Evolutionary conservation across 345 rosid species (phyloP).

Genomic region (Aegle marmelos): DNA sequence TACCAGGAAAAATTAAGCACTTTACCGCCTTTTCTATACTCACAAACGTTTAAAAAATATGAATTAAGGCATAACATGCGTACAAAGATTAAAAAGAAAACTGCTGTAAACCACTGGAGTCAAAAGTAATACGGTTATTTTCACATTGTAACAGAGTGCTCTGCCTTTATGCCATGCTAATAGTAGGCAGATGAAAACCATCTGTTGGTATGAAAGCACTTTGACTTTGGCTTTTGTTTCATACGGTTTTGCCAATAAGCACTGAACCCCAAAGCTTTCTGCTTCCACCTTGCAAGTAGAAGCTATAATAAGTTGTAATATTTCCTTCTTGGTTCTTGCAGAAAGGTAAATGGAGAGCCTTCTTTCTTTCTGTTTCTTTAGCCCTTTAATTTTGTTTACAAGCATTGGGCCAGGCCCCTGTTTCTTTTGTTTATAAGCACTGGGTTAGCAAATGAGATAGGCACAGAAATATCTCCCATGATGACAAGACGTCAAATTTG

Average conservation of each 20-base stretch:
- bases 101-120: too few relatives aligned
- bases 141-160: background rate
- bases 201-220: background rate
- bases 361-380: background rate
- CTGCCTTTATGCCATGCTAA: background rate
- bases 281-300: background rate
- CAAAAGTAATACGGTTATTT: background rate
- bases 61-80: too few relatives aligned
- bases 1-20: background rate
- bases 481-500: slow-evolving; percentile 14
- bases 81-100: too few relatives aligned
- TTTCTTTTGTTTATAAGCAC: background rate
- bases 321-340: background rate
- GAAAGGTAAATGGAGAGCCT: background rate
- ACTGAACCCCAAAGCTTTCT: background rate
- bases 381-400: background rate
- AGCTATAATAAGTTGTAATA: background rate
- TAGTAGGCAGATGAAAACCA: background rate
- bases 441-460: slow-evolving; percentile 9
- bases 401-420: too few relatives aligned
- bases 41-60: too few relatives aligned
- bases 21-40: too few relatives aligned
- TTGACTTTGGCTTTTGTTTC: background rate
- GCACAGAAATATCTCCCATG: slow-evolving; percentile 10
- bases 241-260: background rate